Evolutionary conservation across 208 protist species (phyloP).

Genomic region (Phytomonas serpens): DNA sequence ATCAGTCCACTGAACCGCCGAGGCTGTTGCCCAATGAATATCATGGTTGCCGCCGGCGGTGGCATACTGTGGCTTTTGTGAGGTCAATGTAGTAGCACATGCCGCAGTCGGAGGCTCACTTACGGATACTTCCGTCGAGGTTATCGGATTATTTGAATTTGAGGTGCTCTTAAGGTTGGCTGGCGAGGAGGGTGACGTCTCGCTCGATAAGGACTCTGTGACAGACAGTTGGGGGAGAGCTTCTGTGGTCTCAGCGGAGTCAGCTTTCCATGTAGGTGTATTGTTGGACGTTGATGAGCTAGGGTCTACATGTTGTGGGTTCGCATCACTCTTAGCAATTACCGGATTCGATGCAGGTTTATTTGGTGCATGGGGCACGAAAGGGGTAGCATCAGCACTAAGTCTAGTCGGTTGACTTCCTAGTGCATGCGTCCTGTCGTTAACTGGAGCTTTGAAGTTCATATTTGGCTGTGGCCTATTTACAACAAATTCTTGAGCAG

Average conservation of each 20-base stretch:
- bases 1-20: conserved; percentile 28
- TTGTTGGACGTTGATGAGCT: not conserved
- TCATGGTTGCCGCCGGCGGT: conserved; percentile 6
- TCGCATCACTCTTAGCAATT: conserved; percentile 9
- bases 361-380: conserved; percentile 35
- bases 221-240: not conserved
- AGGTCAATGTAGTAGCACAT: not conserved
- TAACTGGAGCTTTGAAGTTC: conserved; percentile 11
- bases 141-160: not conserved
- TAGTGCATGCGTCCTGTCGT: conserved; percentile 11
- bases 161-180: not conserved
- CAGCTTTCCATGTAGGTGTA: not conserved
- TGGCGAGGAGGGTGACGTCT: not conserved
- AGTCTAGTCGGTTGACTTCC: conserved; percentile 24
- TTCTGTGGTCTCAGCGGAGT: not conserved
- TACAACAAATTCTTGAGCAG: conserved; percentile 32
- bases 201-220: not conserved
- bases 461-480: not conserved
- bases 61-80: conserved; percentile 3
- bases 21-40: conserved; percentile 12
- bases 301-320: not conserved
- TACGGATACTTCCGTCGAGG: not conserved
- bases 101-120: not conserved
- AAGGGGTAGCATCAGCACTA: conserved; percentile 42
- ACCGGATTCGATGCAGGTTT: conserved; percentile 4